These are phyloP conservation scores for Coelastrella sp. DNA, from an alignment of 139 green algal species.

Conservation along the genomic window DNA sequence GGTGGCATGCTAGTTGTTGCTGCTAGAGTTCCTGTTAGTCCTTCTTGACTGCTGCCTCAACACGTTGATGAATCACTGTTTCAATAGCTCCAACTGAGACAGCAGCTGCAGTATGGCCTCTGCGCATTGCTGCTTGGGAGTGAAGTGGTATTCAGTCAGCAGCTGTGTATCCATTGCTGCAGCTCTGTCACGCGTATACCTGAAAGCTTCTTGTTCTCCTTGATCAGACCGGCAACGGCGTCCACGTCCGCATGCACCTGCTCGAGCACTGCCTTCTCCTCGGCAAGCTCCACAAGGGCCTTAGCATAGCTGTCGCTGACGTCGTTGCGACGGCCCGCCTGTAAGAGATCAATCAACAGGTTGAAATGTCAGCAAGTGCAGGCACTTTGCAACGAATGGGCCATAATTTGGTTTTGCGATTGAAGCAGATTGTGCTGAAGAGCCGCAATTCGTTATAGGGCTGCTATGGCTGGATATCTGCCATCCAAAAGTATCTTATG, in stretches of 20 bases:
- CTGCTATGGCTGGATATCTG: background rate
- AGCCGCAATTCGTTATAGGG: background rate
- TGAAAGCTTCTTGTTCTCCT: slow-evolving; percentile 74
- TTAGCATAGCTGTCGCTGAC: slow-evolving; percentile 90
- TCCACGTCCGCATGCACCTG: slow-evolving; percentile 80
- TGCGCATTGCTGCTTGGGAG: background rate
- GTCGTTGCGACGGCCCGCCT: slow-evolving; percentile 49
- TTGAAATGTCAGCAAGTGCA: background rate
- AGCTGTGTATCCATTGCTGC: background rate
- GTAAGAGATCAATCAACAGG: background rate
- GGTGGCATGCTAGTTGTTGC: no score
- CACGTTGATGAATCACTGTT: no score
- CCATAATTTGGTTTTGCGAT: background rate
- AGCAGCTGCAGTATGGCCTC: background rate
- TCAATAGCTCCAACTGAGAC: no score
- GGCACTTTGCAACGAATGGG: background rate
- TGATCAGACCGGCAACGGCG: slow-evolving; percentile 69
- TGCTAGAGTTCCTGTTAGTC: no score
- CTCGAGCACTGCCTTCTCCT: slow-evolving; percentile 89
- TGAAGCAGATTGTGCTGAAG: slow-evolving; percentile 30
- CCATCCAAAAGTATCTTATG: background rate
- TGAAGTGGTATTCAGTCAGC: background rate
- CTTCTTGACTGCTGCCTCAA: no score
- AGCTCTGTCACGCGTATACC: background rate
- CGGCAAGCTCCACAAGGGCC: slow-evolving; percentile 93